These are phyloP conservation scores for Phytopythium mirpurense DNA, from an alignment of 352 stramenopile genomes.

Conservation along the genomic window DNA sequence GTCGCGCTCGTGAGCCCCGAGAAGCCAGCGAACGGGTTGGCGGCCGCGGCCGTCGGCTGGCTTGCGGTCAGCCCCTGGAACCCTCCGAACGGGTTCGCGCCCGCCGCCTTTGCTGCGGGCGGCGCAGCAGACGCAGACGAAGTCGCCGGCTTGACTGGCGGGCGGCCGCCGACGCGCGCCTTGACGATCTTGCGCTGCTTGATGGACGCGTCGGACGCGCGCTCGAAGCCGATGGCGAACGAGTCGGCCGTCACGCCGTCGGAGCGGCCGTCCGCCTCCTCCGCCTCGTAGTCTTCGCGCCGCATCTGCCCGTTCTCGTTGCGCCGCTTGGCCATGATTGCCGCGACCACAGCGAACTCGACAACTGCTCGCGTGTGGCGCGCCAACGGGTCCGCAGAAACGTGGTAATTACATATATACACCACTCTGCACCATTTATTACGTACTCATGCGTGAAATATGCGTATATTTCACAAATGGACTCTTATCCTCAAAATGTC, in stretches of 20 bases:
- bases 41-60: conserved; percentile 7
- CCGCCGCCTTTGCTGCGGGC: conserved; percentile 17
- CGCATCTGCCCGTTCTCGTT: conserved; percentile 85
- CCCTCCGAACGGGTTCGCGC: conserved; percentile 27
- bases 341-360: too few species aligned
- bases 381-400: too few species aligned
- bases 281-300: conserved; percentile 78
- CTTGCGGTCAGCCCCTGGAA: conserved; percentile 47
- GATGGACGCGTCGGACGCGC: conserved; percentile 63
- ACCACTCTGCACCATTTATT: too few species aligned
- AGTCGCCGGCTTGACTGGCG: conserved; percentile 1
- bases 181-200: conserved; percentile 79
- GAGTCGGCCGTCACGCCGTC: conserved; percentile 32
- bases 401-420: too few species aligned
- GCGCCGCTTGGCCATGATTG: conserved; percentile 74
- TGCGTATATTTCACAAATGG: too few species aligned
- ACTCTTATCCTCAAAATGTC: too few species aligned
- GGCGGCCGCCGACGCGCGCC: conserved; percentile 25
- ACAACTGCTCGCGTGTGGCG: too few species aligned
- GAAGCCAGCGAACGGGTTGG: conserved; percentile 71
- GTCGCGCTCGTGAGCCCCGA: conserved; percentile 29
- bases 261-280: conserved; percentile 28
- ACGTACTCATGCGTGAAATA: too few species aligned
- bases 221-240: conserved; percentile 61
- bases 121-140: conserved; percentile 1